These are phyloP conservation scores for Leptographium flavum DNA, from an alignment of 2,329 filamentous ascomycete species.

Conservation along the genomic window DNA sequence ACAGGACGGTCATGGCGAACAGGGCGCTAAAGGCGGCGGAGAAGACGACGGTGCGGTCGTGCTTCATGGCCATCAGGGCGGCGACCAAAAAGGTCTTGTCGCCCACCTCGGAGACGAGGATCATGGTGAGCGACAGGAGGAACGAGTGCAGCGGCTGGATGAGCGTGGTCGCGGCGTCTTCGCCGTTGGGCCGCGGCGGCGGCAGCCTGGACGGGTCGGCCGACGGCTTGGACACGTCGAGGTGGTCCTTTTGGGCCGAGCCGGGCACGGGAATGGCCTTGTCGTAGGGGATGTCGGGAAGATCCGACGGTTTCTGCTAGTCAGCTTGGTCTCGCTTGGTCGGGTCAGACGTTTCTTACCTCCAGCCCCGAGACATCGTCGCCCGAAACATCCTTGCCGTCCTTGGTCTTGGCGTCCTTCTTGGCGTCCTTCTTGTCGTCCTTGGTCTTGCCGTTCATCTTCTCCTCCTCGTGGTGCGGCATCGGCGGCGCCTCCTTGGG, in stretches of 20 bases:
- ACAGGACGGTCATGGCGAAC: slow-evolving; percentile 87
- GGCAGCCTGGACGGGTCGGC: slow-evolving; percentile 12
- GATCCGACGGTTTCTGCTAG: slow-evolving; percentile 59
- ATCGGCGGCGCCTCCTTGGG: slow-evolving; percentile 77
- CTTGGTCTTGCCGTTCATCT: slow-evolving; percentile 33
- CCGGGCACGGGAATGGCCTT: slow-evolving; percentile 56
- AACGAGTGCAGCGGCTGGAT: slow-evolving; percentile 81
- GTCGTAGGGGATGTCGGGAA: slow-evolving; percentile 66
- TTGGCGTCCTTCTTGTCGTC: too few relatives aligned
- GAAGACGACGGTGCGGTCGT: slow-evolving; percentile 85
- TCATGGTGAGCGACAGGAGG: slow-evolving; percentile 89
- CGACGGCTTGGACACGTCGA: slow-evolving; percentile 33
- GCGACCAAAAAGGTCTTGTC: slow-evolving; percentile 98
- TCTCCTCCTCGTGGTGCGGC: slow-evolving; percentile 67
- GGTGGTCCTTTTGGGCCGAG: slow-evolving; percentile 49
- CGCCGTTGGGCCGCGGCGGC: slow-evolving; percentile 6
- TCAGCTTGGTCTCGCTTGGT: background rate
- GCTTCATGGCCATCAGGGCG: slow-evolving; percentile 98
- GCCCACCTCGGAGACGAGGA: slow-evolving; percentile 88
- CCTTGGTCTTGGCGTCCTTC: slow-evolving; percentile 25
- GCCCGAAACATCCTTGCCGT: slow-evolving; percentile 18
- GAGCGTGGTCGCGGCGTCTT: slow-evolving; percentile 37
- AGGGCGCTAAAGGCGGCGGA: slow-evolving; percentile 86
- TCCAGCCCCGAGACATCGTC: slow-evolving; percentile 38
- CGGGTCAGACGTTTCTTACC: slow-evolving; percentile 25